Evolutionary conservation across 2,329 filamentous ascomycete species (phyloP).

Genomic region (Pseudohalonectria lignicola): DNA sequence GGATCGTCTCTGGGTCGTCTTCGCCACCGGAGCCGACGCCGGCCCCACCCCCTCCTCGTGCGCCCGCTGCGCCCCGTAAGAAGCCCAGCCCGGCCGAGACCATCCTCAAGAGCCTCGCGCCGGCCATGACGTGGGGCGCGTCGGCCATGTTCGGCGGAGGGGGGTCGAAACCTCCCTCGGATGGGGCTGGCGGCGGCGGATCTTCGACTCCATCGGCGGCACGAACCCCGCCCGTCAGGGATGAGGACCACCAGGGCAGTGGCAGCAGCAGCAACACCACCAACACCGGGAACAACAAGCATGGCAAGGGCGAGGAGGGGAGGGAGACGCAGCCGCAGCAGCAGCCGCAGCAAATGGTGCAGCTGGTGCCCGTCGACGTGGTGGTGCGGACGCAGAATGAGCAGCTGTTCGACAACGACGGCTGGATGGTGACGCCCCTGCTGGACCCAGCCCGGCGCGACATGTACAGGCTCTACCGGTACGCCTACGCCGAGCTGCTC

Average conservation of each 20-base stretch:
- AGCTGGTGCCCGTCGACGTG: slow-evolving; percentile 39
- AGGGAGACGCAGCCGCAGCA: slow-evolving; percentile 1
- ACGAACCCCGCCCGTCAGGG: slow-evolving; percentile 19
- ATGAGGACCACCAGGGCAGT: not conserved
- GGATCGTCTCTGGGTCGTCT: slow-evolving; percentile 25
- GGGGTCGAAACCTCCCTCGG: not conserved
- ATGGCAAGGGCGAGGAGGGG: not conserved
- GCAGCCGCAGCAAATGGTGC: slow-evolving; percentile 14
- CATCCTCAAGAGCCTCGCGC: slow-evolving; percentile 42
- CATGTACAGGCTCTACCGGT: slow-evolving; percentile 49
- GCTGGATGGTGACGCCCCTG: slow-evolving; percentile 49
- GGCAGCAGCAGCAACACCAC: not conserved
- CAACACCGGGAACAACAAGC: slow-evolving; percentile 3
- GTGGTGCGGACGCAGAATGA: slow-evolving; percentile 48
- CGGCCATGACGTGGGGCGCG: slow-evolving; percentile 38
- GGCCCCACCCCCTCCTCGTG: slow-evolving; percentile 1
- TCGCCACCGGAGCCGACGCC: slow-evolving; percentile 22
- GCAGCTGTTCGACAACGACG: slow-evolving; percentile 57
- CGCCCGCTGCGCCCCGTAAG: slow-evolving; percentile 24
- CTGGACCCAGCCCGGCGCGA: slow-evolving; percentile 38
- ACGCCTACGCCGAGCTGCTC: slow-evolving; percentile 57
- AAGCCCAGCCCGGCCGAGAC: slow-evolving; percentile 51
- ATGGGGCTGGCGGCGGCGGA: not conserved
- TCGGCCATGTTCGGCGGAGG: slow-evolving; percentile 30
- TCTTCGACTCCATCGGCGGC: slow-evolving; percentile 30